These are phyloP conservation scores for Xylaria polymorpha DNA, from an alignment of 2,329 filamentous ascomycete genomes.

Conservation along the genomic window DNA sequence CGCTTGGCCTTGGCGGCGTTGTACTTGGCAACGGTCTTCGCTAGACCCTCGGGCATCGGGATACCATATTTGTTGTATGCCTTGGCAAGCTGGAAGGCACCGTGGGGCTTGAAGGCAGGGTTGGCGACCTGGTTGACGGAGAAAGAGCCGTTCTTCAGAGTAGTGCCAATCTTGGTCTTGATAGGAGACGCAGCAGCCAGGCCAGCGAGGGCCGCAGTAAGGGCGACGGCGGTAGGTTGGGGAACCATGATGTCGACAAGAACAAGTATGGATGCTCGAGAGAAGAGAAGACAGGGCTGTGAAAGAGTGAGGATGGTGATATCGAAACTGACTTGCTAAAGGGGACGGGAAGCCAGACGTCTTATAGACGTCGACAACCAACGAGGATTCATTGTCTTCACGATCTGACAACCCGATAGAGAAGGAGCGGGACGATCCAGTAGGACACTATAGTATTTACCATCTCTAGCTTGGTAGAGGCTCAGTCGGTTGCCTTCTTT, in stretches of 20 bases:
- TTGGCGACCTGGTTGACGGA: slow-evolving; percentile 46
- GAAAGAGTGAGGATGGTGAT: slow-evolving; percentile 22
- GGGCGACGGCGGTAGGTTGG: slow-evolving; percentile 29
- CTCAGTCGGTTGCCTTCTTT: slow-evolving; percentile 33
- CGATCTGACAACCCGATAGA: slow-evolving; percentile 21
- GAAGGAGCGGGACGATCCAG: slow-evolving; percentile 21
- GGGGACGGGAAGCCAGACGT: slow-evolving; percentile 21
- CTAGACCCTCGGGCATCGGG: slow-evolving; percentile 44
- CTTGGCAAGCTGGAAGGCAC: slow-evolving; percentile 46
- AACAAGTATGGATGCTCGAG: slow-evolving; percentile 18
- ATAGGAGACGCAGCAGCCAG: slow-evolving; percentile 44
- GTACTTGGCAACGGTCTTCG: slow-evolving; percentile 43
- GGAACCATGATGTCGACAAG: slow-evolving; percentile 33
- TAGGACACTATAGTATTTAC: slow-evolving; percentile 7
- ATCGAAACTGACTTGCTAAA: slow-evolving; percentile 1
- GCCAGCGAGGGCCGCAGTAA: slow-evolving; percentile 43
- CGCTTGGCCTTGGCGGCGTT: slow-evolving; percentile 41
- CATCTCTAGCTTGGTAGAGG: slow-evolving; percentile 20
- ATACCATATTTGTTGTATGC: slow-evolving; percentile 49
- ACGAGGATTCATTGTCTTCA: slow-evolving; percentile 1
- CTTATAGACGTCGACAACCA: slow-evolving; percentile 30
- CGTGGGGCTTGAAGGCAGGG: slow-evolving; percentile 45
- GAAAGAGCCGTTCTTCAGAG: slow-evolving; percentile 42
- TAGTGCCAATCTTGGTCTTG: slow-evolving; percentile 35
- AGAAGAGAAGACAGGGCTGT: neutral